Evolutionary conservation across 169 alveolate species (phyloP).

Genomic region (Plasmodium inui): DNA sequence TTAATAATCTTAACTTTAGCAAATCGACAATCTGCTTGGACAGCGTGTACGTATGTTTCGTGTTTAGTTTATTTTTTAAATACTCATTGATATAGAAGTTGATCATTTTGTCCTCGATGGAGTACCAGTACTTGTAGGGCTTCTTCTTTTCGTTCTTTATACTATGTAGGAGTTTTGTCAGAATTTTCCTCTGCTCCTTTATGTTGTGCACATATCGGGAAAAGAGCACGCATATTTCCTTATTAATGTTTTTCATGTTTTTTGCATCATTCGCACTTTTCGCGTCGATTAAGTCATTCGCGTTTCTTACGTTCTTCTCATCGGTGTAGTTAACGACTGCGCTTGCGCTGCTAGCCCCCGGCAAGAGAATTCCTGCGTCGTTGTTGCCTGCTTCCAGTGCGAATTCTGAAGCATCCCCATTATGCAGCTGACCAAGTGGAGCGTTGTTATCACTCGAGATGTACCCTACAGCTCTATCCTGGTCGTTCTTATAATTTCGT

Average conservation of each 20-base stretch:
- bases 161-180: constrained; percentile 35
- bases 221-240: constrained; percentile 62
- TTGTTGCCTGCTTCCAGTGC: background rate
- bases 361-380: background rate
- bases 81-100: constrained; percentile 83
- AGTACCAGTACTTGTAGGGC: constrained; percentile 78
- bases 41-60: constrained; percentile 82
- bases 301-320: background rate
- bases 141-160: constrained; percentile 66
- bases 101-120: constrained; percentile 83
- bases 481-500: background rate
- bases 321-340: background rate
- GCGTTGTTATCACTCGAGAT: background rate
- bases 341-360: background rate
- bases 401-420: background rate
- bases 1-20: constrained; percentile 76
- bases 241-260: constrained; percentile 27
- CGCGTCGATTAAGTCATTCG: background rate
- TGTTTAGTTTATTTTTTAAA: constrained; percentile 81
- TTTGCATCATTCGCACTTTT: background rate
- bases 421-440: background rate
- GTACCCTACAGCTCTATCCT: background rate
- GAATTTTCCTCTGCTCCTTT: constrained; percentile 61
- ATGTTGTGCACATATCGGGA: constrained; percentile 64
- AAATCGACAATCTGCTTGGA: constrained; percentile 83